A percentile compares a stretch with the other conserved stretches of the same genome.
Conservation (phyloP, 2,329 filamentous ascomycete genomes). For the Corinectria fuckeliana region DNA sequence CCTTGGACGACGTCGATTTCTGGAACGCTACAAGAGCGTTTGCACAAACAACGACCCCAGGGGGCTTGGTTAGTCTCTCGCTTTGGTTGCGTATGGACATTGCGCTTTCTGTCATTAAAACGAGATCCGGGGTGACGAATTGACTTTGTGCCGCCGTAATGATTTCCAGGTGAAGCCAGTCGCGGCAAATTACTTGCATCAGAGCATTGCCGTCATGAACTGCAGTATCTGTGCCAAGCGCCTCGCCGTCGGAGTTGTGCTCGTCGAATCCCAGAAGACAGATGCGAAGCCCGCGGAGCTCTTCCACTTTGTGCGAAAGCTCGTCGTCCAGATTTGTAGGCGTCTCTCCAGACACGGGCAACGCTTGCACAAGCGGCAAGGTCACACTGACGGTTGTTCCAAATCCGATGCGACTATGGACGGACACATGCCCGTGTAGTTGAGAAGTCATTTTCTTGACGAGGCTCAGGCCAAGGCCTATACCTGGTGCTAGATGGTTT, state of each 20-base stretch:
- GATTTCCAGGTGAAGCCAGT: conserved; percentile 33
- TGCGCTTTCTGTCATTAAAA: conserved; percentile 32
- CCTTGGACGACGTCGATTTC: conserved; percentile 26
- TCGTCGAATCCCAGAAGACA: background rate
- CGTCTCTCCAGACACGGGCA: background rate
- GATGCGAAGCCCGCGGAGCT: background rate
- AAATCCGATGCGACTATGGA: conserved; percentile 52
- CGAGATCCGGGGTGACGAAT: conserved; percentile 35
- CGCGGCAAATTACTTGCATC: conserved; percentile 25
- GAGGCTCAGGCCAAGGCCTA: conserved; percentile 70
- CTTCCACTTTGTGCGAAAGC: background rate
- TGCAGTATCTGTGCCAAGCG: background rate
- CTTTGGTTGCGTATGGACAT: conserved; percentile 3
- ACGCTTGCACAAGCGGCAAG: background rate
- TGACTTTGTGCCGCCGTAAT: conserved; percentile 6
- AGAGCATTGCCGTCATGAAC: conserved; percentile 7
- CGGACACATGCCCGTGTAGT: conserved; percentile 64
- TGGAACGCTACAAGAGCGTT: conserved; percentile 42
- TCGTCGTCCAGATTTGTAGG: background rate
- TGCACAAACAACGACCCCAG: conserved; percentile 43
- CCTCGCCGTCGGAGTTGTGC: background rate
- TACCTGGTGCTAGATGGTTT: conserved; percentile 63
- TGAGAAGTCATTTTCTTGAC: conserved; percentile 66
- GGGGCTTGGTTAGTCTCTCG: conserved; percentile 20
- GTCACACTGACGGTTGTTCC: conserved; percentile 46